Evolutionary conservation across 2,329 filamentous ascomycete genomes (phyloP), one percentile per base, ranked within the genome.

Genomic region (Colletotrichum sp.): DNA sequence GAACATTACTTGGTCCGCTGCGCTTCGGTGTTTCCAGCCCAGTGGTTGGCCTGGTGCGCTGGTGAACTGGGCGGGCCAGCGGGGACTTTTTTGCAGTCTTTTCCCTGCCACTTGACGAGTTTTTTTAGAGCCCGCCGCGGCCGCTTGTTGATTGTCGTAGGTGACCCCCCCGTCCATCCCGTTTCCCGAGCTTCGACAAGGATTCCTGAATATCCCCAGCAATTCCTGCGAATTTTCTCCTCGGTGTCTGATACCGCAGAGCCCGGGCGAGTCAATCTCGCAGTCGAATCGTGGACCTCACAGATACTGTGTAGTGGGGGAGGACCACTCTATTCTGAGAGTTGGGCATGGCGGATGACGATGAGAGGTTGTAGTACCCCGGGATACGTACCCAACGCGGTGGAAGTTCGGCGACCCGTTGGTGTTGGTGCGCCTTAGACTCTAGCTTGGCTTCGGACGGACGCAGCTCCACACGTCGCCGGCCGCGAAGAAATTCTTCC

Each of bases 1-100:
- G 74, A 74, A 67, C 11, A 74, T 72, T 24, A 64, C 51, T 72
- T 73, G 38, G 31, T 73, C 72, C 72, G 72, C 72, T 73, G 58
- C 69, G 51, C 38, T 31, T 74, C 51, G 63, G 63, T 72, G 58
- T 24, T 68, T 72, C 33, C 29, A 61, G 54, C 8, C 51, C 27
- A n/a, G 24, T 38, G 31, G 59, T 71, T 63, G 64, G 64, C 64
- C 38, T 66, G 55, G 58, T 34, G 24, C 54, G 38, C 70, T 43
- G 61, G 68, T 36, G 58, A 57, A 57, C 38, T 24, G 21, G 66
- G 66, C 70, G 70, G 70, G 34, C 65, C 47, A 55, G 59, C 61
- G 71, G 71, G 43, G 33, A 36, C 33, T 27, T 51, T 12, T 36
- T 47, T 54, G 51, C 21, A n/a, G n/a, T 33, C 34, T 9, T 31